A percentile compares a stretch with the other conserved stretches of the same genome.
Evolutionary conservation across 2,329 filamentous ascomycete genomes (phyloP).

Genomic region (Sphaerulina populicola): DNA sequence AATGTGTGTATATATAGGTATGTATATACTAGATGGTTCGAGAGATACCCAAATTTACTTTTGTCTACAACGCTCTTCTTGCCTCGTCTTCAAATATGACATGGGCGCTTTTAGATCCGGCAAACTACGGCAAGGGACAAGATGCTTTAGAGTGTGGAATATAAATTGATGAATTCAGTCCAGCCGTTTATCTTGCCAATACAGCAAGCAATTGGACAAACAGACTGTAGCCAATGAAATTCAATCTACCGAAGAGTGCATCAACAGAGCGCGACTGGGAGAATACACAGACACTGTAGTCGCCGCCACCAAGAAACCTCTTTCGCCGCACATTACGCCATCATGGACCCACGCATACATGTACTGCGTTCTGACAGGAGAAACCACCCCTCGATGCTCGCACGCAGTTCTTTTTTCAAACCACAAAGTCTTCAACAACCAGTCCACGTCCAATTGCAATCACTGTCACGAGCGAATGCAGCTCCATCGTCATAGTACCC

Average conservation of each 20-base stretch:
- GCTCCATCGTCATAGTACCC: conserved; percentile 12
- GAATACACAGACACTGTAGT: background rate
- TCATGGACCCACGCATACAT: background rate
- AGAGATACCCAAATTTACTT: too few species aligned
- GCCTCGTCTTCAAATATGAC: too few species aligned
- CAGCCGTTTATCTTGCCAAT: too few species aligned
- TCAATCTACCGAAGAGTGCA: background rate
- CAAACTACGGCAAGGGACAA: too few species aligned
- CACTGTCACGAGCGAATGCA: conserved; percentile 5
- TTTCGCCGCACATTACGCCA: background rate
- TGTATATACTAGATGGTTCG: too few species aligned
- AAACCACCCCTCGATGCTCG: too few species aligned
- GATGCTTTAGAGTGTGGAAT: too few species aligned
- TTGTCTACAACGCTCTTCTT: too few species aligned
- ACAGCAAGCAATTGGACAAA: background rate
- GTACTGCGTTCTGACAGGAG: background rate
- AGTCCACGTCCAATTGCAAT: background rate
- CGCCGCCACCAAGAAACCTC: background rate
- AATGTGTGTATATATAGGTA: too few species aligned
- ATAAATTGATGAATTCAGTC: too few species aligned
- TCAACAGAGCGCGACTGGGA: background rate
- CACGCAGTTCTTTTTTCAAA: background rate
- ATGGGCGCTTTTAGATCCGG: too few species aligned
- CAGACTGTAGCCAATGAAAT: background rate
- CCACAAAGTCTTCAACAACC: background rate